These are phyloP conservation scores for Auriscalpium orientale DNA, from an alignment of 768 basidiomycete species.

Conservation along the genomic window DNA sequence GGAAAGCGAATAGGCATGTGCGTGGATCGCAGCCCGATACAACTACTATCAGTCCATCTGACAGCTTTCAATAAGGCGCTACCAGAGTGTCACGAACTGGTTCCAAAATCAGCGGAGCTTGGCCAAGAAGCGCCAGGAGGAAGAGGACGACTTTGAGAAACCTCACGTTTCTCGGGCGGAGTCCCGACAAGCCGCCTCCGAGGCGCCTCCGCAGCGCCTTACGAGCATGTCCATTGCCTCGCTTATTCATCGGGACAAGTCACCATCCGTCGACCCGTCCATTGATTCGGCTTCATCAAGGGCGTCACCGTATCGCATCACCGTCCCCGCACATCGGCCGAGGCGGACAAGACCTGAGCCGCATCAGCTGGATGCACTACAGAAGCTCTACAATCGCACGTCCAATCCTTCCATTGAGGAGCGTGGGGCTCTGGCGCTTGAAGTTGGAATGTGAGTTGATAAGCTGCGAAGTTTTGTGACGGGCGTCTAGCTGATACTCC, in stretches of 20 bases:
- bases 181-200: constrained; percentile 25
- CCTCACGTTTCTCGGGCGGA: constrained; percentile 31
- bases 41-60: constrained; percentile 1
- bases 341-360: constrained; percentile 75
- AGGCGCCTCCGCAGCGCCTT: neutral
- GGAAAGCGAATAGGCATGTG: constrained; percentile 71
- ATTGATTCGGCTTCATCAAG: constrained; percentile 32
- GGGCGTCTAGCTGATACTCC: constrained; percentile 4
- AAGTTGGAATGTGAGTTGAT: constrained; percentile 56
- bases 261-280: constrained; percentile 17
- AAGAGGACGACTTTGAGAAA: constrained; percentile 25
- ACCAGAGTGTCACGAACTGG: constrained; percentile 80
- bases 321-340: constrained; percentile 39
- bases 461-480: constrained; percentile 26
- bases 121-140: constrained; percentile 64
- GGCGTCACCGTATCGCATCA: constrained; percentile 37
- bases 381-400: constrained; percentile 60
- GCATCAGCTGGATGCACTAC: constrained; percentile 68
- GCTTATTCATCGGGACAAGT: constrained; percentile 26
- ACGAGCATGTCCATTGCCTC: constrained; percentile 34
- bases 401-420: constrained; percentile 75
- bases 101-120: constrained; percentile 81
- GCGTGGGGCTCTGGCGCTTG: constrained; percentile 60
- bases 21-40: constrained; percentile 23
- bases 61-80: constrained; percentile 45